Evolutionary conservation across 768 basidiomycete genomes (phyloP), one percentile per base, ranked within the genome.

Genomic region (Termitomyces titanicus): DNA sequence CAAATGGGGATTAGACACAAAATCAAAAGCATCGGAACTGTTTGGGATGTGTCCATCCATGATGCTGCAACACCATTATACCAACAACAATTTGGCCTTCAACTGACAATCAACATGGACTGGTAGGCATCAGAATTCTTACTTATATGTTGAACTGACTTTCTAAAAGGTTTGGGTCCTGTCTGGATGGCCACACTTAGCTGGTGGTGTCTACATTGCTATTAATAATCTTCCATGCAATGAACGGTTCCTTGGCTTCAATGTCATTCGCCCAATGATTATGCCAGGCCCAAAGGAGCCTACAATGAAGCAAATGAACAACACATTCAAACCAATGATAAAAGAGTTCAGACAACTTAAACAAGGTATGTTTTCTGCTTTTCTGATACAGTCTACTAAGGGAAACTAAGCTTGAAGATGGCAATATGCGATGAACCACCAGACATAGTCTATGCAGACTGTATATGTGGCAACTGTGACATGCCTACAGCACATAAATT

Each of bases 211-310:
- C 2, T 68, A 66, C 50, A 55, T 66, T 7, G 24, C 60, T 3
- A 63, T 68, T 53, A 61, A 62, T 24, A 53, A 70, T 47, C 53
- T 70, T 0, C 62, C n/a, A n/a, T n/a, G n/a, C n/a, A n/a, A n/a
- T n/a, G n/a, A n/a, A n/a, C n/a, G n/a, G n/a, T n/a, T n/a, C n/a
- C n/a, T n/a, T n/a, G n/a, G n/a, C n/a, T n/a, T n/a, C n/a, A n/a
- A n/a, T n/a, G n/a, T n/a, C n/a, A n/a, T n/a, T n/a, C n/a, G n/a
- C n/a, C n/a, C n/a, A n/a, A n/a, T n/a, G n/a, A n/a, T n/a, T n/a
- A n/a, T n/a, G n/a, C n/a, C n/a, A n/a, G n/a, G n/a, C n/a, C n/a
- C n/a, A n/a, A n/a, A n/a, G n/a, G n/a, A n/a, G 51, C 68, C 68
- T 18, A 61, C 31, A 20, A 33, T 55, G 4, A 38, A 63, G 29